Evolutionary conservation across 2,329 filamentous ascomycete genomes (phyloP), one percentile per base, ranked within the genome.

Genomic region (Plenodomus tracheiphilus): DNA sequence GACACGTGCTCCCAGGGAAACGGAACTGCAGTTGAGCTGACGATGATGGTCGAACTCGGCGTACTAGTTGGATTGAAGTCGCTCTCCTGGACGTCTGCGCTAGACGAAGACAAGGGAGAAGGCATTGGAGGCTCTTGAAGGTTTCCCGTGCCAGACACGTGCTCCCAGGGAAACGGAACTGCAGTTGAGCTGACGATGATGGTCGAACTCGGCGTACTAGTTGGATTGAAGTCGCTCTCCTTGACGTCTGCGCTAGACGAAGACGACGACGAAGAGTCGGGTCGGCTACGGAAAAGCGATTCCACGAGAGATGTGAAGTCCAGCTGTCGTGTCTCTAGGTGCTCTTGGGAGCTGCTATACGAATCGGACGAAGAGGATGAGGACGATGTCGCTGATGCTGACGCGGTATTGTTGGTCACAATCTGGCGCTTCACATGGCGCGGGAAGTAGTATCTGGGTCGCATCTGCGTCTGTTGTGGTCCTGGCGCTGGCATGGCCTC

Each of bases 381-480:
- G 2, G 62, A 62, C 13, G 64, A 56, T 3, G 63, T 56, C 6
- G 62, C 42, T 4, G 58, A 44, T 35, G 66, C 62, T 16, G 68
- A 56, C 15, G 60, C 57, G 35, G 71, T 71, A 19, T 55, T 62
- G 46, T 74, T 72, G 43, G 66, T 67, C 39, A 68, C 57, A 44
- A 72, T 72, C 56, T 75, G 70, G 43, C 77, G 68, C 65, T 77
- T 78, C 22, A 77, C 61, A 45, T 76, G 70, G 46, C 74, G 71
- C n/a, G 76, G 75, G 52, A 77, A 77, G 65, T 78, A 78, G 70
- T 78, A 78, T 56, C 70, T 68, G 19, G 76, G 75, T 37, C 59
- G 64, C 20, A 46, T 57, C 41, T 68, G 59, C 48, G 70, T 68
- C 54, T 68, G 54, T 58, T 68, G 57, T 44, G 70, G 66, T 20